These are phyloP conservation scores for Gossypium lobatum DNA, from an alignment of 441 rosid species.

Conservation along the genomic window DNA sequence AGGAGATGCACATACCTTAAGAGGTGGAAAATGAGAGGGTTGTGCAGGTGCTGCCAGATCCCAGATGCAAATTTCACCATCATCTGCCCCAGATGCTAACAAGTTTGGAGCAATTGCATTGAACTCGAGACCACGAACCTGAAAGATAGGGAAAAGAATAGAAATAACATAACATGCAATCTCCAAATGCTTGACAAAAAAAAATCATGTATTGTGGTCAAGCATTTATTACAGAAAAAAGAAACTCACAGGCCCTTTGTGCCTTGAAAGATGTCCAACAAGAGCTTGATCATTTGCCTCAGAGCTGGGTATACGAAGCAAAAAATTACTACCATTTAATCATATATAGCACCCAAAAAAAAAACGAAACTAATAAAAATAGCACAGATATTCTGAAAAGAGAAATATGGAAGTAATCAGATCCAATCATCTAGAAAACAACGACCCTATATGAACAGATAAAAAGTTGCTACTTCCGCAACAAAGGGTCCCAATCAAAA, in stretches of 20 bases:
- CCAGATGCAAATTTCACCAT: conserved; percentile 97
- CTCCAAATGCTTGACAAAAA: conserved; percentile 8
- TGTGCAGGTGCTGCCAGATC: conserved; percentile 73
- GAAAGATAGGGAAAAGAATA: conserved; percentile 18
- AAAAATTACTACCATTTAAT: not conserved
- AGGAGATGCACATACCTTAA: conserved; percentile 44
- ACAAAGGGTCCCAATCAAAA: not conserved
- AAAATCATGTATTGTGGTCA: not conserved
- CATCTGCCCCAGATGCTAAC: conserved; percentile 98
- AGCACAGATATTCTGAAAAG: not conserved
- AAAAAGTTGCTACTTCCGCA: not conserved
- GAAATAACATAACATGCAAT: conserved; percentile 13
- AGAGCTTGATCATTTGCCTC: conserved; percentile 53
- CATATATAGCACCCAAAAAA: not conserved
- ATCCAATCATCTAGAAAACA: not conserved
- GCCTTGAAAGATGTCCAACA: conserved; percentile 74
- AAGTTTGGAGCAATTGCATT: conserved; percentile 64
- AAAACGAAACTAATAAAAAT: not conserved
- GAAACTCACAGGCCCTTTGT: conserved; percentile 91
- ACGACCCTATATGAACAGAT: not conserved
- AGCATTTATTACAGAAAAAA: conserved; percentile 5
- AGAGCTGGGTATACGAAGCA: conserved; percentile 37
- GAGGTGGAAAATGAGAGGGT: conserved; percentile 85
- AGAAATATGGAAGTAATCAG: not conserved
- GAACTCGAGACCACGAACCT: conserved; percentile 99